Base-by-base conservation (phyloP, 1,284 basidiomycete species). In the Malassezia sympodialis region DNA sequence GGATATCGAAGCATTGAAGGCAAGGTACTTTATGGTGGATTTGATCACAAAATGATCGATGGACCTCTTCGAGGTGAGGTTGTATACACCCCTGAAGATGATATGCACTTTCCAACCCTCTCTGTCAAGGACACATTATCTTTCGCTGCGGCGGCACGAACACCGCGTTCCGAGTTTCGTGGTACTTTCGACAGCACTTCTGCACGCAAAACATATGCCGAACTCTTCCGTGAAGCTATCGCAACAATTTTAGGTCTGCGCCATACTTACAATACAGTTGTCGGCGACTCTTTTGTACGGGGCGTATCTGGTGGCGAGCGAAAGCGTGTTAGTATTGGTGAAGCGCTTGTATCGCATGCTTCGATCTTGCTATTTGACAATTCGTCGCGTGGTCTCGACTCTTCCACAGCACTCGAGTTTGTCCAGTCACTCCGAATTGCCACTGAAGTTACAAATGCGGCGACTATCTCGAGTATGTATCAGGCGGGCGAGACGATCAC, bases 281-380 rank as follows among this genome's bases (percentile, higher is more conserved):
- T 81, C 51, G 68, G 68, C 30, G 64, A 68, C 56, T 61, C 63
- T 28, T 49, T 58, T 11, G 51, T 69, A 21, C 62, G 68, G 10
- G 67, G 68, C 50, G 62, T 69, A 14, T 66, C 62, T 12, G 82
- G 81, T 57, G 82, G 82, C 47, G 76, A 76, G 51, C 53, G 62
- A 17, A 71, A 69, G 60, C 59, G 68, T 31, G 68, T 69, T 27
- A 59, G 52, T 42, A 62, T 69, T 17, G 67, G 60, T 24, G 68
- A 71, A 46, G 55, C 57, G 4, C 74, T 88, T 44, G 64, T 64
- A 5, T 27, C 59, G 3, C 56, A 64, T 14, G 77, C 65, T n/a
- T 60, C 54, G 28, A 60, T 68, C 40, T 39, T 55, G 24, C 50
- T 63, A 17, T 65, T 59, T 60, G 68, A 71, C 58, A 69, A 69